These are phyloP conservation scores for Pilasporangium apinafurcum DNA, from an alignment of 352 stramenopile species.

Conservation along the genomic window DNA sequence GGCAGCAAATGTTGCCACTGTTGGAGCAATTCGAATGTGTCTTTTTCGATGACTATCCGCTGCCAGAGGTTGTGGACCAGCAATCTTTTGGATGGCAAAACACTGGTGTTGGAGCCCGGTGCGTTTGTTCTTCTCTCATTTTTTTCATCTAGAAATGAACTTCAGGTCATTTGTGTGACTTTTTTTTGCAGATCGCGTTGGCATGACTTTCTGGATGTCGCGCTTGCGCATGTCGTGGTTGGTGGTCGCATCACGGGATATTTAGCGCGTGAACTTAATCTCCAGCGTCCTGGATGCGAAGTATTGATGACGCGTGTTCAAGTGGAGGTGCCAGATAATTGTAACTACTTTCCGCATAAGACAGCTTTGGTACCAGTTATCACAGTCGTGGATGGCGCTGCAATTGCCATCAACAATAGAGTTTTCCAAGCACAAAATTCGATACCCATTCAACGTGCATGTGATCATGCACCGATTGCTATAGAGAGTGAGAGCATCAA, in stretches of 20 bases:
- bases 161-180: background rate
- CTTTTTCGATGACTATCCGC: slow-evolving; percentile 80
- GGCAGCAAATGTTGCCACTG: slow-evolving; percentile 48
- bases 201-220: slow-evolving; percentile 63
- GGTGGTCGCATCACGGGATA: slow-evolving; percentile 66
- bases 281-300: slow-evolving; percentile 33
- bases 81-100: slow-evolving; percentile 9
- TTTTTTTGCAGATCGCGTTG: slow-evolving; percentile 34
- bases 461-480: too few species aligned
- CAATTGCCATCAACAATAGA: background rate
- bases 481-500: too few species aligned
- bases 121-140: background rate
- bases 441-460: too few species aligned
- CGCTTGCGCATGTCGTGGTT: slow-evolving; percentile 30
- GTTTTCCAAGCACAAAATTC: too few species aligned
- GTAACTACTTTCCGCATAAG: slow-evolving; percentile 61
- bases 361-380: slow-evolving; percentile 58
- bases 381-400: slow-evolving; percentile 30
- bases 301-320: slow-evolving; percentile 18
- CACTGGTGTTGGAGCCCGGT: slow-evolving; percentile 5
- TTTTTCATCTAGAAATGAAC: too few species aligned
- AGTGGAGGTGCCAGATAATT: slow-evolving; percentile 36
- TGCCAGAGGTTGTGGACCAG: slow-evolving; percentile 38
- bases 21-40: slow-evolving; percentile 68
- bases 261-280: slow-evolving; percentile 41